Base-by-base conservation (phyloP, 768 basidiomycete species). In the Daedalea quercina region DNA sequence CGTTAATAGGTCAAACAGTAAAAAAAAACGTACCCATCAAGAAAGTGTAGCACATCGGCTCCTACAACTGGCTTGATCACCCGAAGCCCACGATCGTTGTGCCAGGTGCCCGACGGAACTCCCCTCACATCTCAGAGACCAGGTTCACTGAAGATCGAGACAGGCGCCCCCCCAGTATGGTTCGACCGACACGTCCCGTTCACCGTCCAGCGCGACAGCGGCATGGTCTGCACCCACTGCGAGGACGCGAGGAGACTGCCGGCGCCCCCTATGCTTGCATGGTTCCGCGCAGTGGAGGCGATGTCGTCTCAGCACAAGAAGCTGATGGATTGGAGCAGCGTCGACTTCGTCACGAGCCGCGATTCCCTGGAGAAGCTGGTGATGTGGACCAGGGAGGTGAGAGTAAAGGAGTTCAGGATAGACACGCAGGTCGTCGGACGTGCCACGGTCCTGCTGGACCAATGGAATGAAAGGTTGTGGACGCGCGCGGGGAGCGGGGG, bases 281-380 rank as follows among this genome's bases (percentile, higher is more conserved):
- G 87, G 55, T 71, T 89, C 48, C 73, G 69, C 24, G 80, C 86
- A 1, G 77, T 81, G 22, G 80, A 84, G 59, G 67, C 67, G 20
- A 47, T 64, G 41, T 57, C 55, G 47, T 15, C 63, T 64, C 26
- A 57, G 54, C 12, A 63, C 66, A 34, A n/a, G n/a, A n/a, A n/a
- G n/a, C 6, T 11, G 0, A 65, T 72, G 25, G 67, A 71, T 48
- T 75, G 73, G 69, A 63, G 67, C 43, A 41, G 57, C 2, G 61
- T 79, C 7, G 70, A 78, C 43, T 41, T 72, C 46, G 68, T 88
- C 54, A 81, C 84, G 0, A 85, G 87, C 59, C 74, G 87, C 25
- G 87, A 87, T 59, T 72, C 70, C 23, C 67, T 87, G 17, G 74
- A 84, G 24, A 86, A 85, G 63, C 67, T 88, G 40, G 60, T 81